Base-by-base conservation (phyloP, 345 rosid species). In the Populus pruinosa region DNA sequence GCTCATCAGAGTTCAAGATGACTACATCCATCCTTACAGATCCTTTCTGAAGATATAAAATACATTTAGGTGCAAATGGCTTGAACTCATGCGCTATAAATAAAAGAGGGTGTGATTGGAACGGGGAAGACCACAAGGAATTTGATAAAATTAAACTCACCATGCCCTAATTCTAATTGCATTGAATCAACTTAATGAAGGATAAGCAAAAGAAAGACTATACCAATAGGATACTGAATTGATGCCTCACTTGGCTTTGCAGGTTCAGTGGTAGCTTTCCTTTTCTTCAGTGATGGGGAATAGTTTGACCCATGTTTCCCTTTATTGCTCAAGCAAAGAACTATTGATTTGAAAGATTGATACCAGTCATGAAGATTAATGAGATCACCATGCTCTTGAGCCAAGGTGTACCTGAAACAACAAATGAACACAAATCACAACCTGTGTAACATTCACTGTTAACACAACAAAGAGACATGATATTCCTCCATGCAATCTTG, bases 291-390 rank as follows among this genome's bases (percentile, higher is more conserved):
- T 16, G 81, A 63, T 5, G 88, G 90, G 73, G 92, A 79, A 82
- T 86, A 84, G 85, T 89, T 95, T 31, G 84, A 67, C 72, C 80
- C 87, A 39, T 53, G 85, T 81, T 88, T 96, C 79, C 82, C 84
- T 77, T 86, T 89, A 75, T 71, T 85, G 49, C 69, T 78, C 18
- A 83, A 70, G 68, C 82, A 71, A 76, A 80, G 72, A 73, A 84
- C 82, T 38, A 91, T 78, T 17, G 88, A 81, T 82, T 93, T 96
- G 84, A 93, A 96, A 67, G 97, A 90, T 78, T 90, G 92, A 71
- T 93, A 92, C 99, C 98, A 96, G 81, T 93, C 99, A 70, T 93
- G 93, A 36, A 96, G 88, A 83, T 96, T 96, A 65, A 93, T 86
- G 80, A 90, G 88, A 86, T 93, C 98, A 0, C 94, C 93, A 71